phyloP scores from a whole-genome alignment of 176 grass and related monocot genomes.

The Rhynchospora breviuscula region DNA sequence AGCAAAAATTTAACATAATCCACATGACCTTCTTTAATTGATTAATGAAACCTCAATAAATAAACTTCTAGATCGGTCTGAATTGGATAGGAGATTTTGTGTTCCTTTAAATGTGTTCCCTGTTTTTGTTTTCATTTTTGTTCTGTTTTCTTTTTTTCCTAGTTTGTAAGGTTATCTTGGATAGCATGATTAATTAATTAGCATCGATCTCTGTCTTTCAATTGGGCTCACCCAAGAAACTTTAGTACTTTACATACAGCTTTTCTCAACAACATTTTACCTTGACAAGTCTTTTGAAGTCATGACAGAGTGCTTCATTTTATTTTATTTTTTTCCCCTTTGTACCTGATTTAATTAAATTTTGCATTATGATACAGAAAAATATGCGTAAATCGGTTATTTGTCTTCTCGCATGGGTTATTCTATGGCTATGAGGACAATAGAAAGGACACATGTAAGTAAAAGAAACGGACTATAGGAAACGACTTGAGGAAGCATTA shows the following conservation, averaged over 20 bases:
- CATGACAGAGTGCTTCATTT: not conserved
- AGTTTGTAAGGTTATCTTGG: not conserved
- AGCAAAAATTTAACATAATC: slow-evolving; percentile 21
- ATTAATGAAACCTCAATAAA: slow-evolving; percentile 1
- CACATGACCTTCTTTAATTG: slow-evolving; percentile 5
- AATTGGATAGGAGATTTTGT: not conserved
- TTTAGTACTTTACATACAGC: not conserved
- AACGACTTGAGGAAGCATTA: no score
- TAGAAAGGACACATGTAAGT: not conserved
- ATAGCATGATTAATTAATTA: not conserved
- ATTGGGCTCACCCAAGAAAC: not conserved
- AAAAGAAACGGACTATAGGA: no score
- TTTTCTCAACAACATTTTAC: not conserved
- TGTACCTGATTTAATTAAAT: slow-evolving; percentile 25
- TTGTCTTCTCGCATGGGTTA: slow-evolving; percentile 28
- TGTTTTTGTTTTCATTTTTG: not conserved
- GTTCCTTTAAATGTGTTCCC: not conserved
- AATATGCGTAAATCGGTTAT: slow-evolving; percentile 27
- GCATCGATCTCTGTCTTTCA: not conserved
- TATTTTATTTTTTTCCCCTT: not conserved
- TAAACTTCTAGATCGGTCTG: not conserved
- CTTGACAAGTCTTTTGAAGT: not conserved
- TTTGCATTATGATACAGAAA: slow-evolving; percentile 36
- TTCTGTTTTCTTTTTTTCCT: no score
- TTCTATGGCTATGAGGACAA: slow-evolving; percentile 34